Base-by-base conservation (phyloP, 352 stramenopile genomes). In the Phytophthora citricola region DNA sequence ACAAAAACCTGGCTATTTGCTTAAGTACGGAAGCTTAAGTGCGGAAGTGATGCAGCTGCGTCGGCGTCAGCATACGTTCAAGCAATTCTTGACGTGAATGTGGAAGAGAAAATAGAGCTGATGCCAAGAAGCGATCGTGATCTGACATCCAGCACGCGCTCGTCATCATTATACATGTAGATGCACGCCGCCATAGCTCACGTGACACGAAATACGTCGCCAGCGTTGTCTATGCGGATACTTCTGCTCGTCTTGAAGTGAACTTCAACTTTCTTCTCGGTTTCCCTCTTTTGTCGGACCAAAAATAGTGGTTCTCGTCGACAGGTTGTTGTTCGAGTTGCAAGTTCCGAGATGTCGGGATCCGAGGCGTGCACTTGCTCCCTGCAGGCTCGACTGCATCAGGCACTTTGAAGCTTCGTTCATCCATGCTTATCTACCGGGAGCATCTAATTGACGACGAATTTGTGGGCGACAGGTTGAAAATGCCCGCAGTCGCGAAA, bases 401-500 rank as follows among this genome's bases (percentile, higher is more conserved):
- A 85, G 61, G 76, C 78, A 48, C 46, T 26, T 53, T 34, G 43
- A 20, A 20, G 17, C 17, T 20, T 20, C 17, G 17, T 20, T 41
- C 2, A 11, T 49, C 15, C 10, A 34, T 17, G 7, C 36, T 47
- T 39, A n/a, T 10, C n/a, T 39, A 4, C 31, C 3, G 31, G 31
- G 0, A 14, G 39, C 36, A 31, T 52, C 36, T 12, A 15, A 32
- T 17, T n/a, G 43, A 54, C 20, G 44, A 17, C 9, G 3, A 4
- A 15, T 20, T 38, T 41, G 12, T 44, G 15, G 1, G 40, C 4
- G 22, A 9, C 27, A 89, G 80, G 27, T 87, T 3, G 76, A 90
- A 65, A 58, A 47, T 29, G 72, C 75, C 2, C 79, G 83, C 5
- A 71, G 69, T 12, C 78, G 67, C 10, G 81, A 92, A 54, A 75